Conservation (phyloP, 1,284 basidiomycete species). For the Polyporus tsugae region DNA sequence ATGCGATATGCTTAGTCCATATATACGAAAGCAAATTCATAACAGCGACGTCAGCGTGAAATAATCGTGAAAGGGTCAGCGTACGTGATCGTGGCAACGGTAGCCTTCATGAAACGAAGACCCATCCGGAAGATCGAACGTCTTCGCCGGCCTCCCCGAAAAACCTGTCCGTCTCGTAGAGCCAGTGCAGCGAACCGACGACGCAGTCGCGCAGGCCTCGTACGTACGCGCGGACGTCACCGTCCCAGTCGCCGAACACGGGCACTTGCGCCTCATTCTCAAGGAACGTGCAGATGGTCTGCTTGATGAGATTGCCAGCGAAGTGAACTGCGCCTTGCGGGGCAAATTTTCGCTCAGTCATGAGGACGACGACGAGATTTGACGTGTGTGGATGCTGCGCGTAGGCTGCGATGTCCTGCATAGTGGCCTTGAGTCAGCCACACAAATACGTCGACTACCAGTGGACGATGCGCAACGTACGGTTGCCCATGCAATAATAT, state of each 20-base stretch:
- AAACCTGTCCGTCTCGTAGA: slow-evolving; percentile 65
- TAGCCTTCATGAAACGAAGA: slow-evolving; percentile 50
- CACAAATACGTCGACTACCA: background rate
- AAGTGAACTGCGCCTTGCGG: slow-evolving; percentile 57
- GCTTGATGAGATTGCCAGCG: slow-evolving; percentile 51
- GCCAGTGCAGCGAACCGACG: slow-evolving; percentile 62
- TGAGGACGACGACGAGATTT: slow-evolving; percentile 57
- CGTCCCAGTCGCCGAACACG: slow-evolving; percentile 28
- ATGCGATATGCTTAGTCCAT: slow-evolving; percentile 13
- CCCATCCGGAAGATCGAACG: slow-evolving; percentile 68
- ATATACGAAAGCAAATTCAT: slow-evolving; percentile 4
- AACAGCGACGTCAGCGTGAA: slow-evolving; percentile 5
- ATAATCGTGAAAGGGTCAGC: slow-evolving; percentile 4
- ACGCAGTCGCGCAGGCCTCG: slow-evolving; percentile 60
- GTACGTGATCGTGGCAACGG: slow-evolving; percentile 2
- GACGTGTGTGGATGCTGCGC: slow-evolving; percentile 50
- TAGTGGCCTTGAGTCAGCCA: slow-evolving; percentile 22
- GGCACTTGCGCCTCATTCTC: slow-evolving; percentile 43
- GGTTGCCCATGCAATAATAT: slow-evolving; percentile 57
- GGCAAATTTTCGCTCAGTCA: slow-evolving; percentile 48
- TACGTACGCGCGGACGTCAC: slow-evolving; percentile 50
- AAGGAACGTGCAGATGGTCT: slow-evolving; percentile 48
- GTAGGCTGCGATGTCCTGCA: slow-evolving; percentile 59
- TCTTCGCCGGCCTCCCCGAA: slow-evolving; percentile 65
- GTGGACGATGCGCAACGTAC: slow-evolving; percentile 42